A percentile compares a stretch with the other conserved stretches of the same genome.
Conservation (phyloP, 495 filamentous ascomycete genomes). For the Lindgomyces ingoldianus region DNA sequence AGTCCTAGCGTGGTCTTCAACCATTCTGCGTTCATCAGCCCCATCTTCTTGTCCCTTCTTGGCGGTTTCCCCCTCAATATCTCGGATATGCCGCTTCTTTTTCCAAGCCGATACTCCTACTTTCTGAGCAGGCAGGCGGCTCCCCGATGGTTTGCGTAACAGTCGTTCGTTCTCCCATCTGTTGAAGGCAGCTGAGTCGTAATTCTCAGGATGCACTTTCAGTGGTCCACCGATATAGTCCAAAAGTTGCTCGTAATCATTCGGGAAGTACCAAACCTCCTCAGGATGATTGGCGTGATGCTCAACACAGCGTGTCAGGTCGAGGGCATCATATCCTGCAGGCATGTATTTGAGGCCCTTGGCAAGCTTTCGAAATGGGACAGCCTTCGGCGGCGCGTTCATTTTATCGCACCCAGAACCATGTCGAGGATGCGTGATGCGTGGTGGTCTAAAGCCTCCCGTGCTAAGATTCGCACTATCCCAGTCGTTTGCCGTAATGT, state of each 20-base stretch:
- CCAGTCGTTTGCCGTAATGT: not conserved
- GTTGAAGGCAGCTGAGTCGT: not conserved
- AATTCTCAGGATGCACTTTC: not conserved
- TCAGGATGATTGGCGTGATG: slow-evolving; percentile 3
- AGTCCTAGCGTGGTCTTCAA: not conserved
- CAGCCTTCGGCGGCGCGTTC: not conserved
- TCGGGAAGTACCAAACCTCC: slow-evolving; percentile 10
- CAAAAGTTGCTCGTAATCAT: slow-evolving; percentile 12
- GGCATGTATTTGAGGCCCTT: slow-evolving; percentile 1
- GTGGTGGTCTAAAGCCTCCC: slow-evolving; percentile 7
- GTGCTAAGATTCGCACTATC: not conserved
- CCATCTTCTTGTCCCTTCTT: too few relatives aligned
- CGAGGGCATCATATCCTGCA: slow-evolving; percentile 15
- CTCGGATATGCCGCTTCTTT: too few relatives aligned
- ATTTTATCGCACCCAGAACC: not conserved
- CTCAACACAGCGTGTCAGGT: slow-evolving; percentile 18
- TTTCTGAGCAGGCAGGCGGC: too few relatives aligned
- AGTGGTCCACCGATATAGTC: slow-evolving; percentile 6
- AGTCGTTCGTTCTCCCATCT: too few relatives aligned
- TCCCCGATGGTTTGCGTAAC: too few relatives aligned
- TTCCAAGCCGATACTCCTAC: too few relatives aligned
- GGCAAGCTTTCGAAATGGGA: not conserved
- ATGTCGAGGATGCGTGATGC: not conserved
- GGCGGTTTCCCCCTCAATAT: too few relatives aligned
- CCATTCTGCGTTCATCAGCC: not conserved